Evolutionary conservation across 129 eudicot species (phyloP), one percentile per base, ranked within the genome.

Genomic region (Helianthus annuus): DNA sequence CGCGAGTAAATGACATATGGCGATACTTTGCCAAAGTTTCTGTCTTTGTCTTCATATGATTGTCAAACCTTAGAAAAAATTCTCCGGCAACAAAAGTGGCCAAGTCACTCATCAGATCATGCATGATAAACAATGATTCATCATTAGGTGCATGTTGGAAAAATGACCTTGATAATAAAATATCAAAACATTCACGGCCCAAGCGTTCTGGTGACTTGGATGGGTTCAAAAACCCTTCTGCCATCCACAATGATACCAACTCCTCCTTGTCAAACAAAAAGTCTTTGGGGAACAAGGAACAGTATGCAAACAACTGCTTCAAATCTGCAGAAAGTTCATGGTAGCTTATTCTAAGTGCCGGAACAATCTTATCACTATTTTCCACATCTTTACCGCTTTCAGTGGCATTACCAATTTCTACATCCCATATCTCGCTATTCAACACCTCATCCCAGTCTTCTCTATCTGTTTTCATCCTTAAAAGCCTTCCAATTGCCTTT

Each of bases 401-500:
- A 19, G 22, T 19, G 22, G 6, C 12, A n/a, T 63, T 12, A 63
- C 5, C 5, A 2, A n/a, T 15, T 36, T 22, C 16, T 65, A 65
- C 0, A 40, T 40, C 17, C 55, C 70, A 65, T 42, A 65, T 65
- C 10, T 65, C 70, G 19, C 17, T 65, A 0, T 65, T 16, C 10
- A 44, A 17, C 55, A 65, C 17, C 1, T 11, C 70, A 3, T 65
- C 34, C 70, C 70, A 65, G 2, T 65, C 53, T 19, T 62, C 73
- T 24, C n/a, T 19, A 0, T 56, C 6, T 14, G 3, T 57, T 45
- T 64, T 75, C 10, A 64, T 59, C 40, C 65, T 48, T 16, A 81
- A 19, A 16, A 76, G 40, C 40, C 77, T 64, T 14, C 84, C 84
- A 29, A 81, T 54, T 38, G 73, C 63, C 48, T 46, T 81, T 10